Evolutionary conservation across 164 flowering plant genomes (phyloP).

Genomic region (Vitis vinifera): DNA sequence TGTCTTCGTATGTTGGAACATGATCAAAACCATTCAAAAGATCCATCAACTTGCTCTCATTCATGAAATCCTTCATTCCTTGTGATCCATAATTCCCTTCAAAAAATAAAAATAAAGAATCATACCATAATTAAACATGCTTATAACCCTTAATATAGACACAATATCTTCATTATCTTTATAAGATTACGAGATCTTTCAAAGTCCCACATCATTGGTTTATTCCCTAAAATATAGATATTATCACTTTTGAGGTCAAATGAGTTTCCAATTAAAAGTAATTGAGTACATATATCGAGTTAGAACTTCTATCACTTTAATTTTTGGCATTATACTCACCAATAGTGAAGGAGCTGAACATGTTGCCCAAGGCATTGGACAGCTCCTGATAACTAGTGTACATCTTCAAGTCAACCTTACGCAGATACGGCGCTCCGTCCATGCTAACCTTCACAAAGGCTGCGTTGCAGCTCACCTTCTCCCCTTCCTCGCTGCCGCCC

Average conservation of each 20-base stretch:
- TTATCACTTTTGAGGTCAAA: too few species aligned
- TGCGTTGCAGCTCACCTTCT: constrained; percentile 23
- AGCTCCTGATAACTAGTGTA: constrained; percentile 66
- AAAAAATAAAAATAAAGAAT: background rate
- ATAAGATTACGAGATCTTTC: too few species aligned
- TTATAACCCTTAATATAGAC: too few species aligned
- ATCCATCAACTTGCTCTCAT: constrained; percentile 78
- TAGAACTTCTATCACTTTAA: too few species aligned
- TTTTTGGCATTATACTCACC: constrained; percentile 28
- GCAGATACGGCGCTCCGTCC: constrained; percentile 75
- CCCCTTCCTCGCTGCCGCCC: constrained; percentile 26
- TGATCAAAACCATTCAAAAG: constrained; percentile 69
- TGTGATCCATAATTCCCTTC: constrained; percentile 63
- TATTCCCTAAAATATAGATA: too few species aligned
- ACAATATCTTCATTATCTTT: too few species aligned
- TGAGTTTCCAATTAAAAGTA: too few species aligned
- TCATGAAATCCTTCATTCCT: constrained; percentile 88
- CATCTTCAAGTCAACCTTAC: constrained; percentile 74
- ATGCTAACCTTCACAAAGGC: constrained; percentile 71
- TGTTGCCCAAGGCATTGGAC: constrained; percentile 55
- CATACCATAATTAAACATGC: too few species aligned
- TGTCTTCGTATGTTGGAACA: constrained; percentile 83
- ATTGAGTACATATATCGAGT: too few species aligned
- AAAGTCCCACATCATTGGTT: too few species aligned
- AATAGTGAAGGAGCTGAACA: constrained; percentile 72